Percentiles rank a stretch among this genome's conserved stretches.
Evolutionary conservation across 1,284 basidiomycete species (phyloP).

Genomic region (Phylloporus sp.): DNA sequence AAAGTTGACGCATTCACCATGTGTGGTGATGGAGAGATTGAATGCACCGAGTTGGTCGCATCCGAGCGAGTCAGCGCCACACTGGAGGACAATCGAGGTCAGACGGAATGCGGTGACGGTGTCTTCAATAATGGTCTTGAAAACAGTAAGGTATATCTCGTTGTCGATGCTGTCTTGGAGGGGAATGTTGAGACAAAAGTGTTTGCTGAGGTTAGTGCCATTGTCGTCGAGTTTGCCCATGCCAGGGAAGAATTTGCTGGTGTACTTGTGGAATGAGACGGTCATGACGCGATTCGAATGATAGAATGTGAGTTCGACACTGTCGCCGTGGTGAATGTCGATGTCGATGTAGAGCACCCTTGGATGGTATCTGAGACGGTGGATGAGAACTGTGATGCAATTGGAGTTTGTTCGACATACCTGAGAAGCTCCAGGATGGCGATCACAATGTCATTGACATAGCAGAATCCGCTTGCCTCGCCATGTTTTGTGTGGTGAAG

Average conservation of each 20-base stretch:
- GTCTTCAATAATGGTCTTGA: slow-evolving; percentile 96
- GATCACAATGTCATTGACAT: slow-evolving; percentile 94
- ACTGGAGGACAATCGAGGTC: slow-evolving; percentile 92
- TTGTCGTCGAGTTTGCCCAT: slow-evolving; percentile 94
- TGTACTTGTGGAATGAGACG: slow-evolving; percentile 99
- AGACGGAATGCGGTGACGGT: slow-evolving; percentile 91
- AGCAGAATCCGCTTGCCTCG: slow-evolving; percentile 96
- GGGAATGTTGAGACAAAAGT: slow-evolving; percentile 96
- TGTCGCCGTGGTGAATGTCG: slow-evolving; percentile 97
- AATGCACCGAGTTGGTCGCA: slow-evolving; percentile 96
- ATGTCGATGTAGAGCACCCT: slow-evolving; percentile 97
- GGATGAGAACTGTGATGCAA: not conserved
- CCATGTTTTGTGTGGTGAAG: slow-evolving; percentile 96
- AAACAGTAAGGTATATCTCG: slow-evolving; percentile 93
- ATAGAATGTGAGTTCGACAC: slow-evolving; percentile 98
- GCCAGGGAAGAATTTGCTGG: slow-evolving; percentile 97
- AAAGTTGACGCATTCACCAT: slow-evolving; percentile 97
- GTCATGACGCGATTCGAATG: slow-evolving; percentile 98
- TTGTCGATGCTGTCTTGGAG: slow-evolving; percentile 97
- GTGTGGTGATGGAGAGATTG: slow-evolving; percentile 98
- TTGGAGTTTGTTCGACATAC: slow-evolving; percentile 45
- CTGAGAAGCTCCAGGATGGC: slow-evolving; percentile 91
- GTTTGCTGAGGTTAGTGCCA: slow-evolving; percentile 86
- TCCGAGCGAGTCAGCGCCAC: slow-evolving; percentile 96
- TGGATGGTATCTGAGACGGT: slow-evolving; percentile 71